A percentile compares a stretch with the other conserved stretches of the same genome.
These are phyloP conservation scores for Epichloe festucae DNA, from an alignment of 2,329 filamentous ascomycete species.

Conservation along the genomic window DNA sequence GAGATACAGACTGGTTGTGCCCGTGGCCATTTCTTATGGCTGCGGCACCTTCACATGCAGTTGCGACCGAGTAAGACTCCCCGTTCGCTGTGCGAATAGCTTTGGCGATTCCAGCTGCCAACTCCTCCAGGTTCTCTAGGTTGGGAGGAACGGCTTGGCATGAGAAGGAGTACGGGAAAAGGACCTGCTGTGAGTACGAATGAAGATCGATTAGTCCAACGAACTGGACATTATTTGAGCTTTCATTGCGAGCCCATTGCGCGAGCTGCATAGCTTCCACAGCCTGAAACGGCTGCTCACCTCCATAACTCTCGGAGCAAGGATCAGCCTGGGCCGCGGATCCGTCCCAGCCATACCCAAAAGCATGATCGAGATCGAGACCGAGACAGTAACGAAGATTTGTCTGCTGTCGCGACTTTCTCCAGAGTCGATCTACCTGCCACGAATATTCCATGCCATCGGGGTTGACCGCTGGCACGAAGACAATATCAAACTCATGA, in stretches of 20 bases:
- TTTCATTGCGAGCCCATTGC: conserved; percentile 73
- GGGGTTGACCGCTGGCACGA: conserved; percentile 81
- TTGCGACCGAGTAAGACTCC: conserved; percentile 63
- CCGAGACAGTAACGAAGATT: conserved; percentile 72
- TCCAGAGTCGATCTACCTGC: conserved; percentile 84
- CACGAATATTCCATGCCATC: conserved; percentile 93
- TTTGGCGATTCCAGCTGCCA: conserved; percentile 78
- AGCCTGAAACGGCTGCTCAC: conserved; percentile 70
- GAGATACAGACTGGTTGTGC: conserved; percentile 15
- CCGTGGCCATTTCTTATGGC: conserved; percentile 11
- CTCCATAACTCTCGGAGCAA: conserved; percentile 83
- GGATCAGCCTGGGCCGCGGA: conserved; percentile 56
- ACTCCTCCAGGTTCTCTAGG: conserved; percentile 81
- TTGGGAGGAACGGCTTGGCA: conserved; percentile 69
- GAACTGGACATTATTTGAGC: conserved; percentile 59
- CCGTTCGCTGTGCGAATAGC: conserved; percentile 71
- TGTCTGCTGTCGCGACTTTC: conserved; percentile 83
- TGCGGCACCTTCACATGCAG: conserved; percentile 75
- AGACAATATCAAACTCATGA: conserved; percentile 73
- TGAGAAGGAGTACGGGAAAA: conserved; percentile 84
- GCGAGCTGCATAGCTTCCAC: conserved; percentile 64
- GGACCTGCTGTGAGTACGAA: conserved; percentile 86
- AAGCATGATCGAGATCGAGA: conserved; percentile 78
- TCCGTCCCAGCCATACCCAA: conserved; percentile 73
- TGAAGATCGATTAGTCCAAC: conserved; percentile 84